Conservation (phyloP, 192 early-diverging fungal genomes). For the Umbelopsis ramanniana region DNA sequence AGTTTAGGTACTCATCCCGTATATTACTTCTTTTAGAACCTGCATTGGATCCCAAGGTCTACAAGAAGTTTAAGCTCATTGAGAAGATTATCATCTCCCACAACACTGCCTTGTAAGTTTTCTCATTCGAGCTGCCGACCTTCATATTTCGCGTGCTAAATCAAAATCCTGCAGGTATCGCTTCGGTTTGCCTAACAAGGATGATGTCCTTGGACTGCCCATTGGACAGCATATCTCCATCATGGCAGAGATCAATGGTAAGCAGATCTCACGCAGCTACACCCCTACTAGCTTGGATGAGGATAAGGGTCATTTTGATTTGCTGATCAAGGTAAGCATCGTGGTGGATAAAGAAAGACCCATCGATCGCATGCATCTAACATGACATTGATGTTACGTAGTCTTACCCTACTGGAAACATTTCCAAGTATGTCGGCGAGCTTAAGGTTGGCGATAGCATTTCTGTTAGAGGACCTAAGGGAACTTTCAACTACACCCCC, state of each 20-base stretch:
- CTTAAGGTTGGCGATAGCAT: conserved; percentile 77
- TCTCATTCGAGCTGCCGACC: neutral
- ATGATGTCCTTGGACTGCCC: conserved; percentile 81
- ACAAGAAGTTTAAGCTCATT: conserved; percentile 76
- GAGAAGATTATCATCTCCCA: conserved; percentile 78
- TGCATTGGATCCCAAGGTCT: conserved; percentile 71
- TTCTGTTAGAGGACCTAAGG: conserved; percentile 87
- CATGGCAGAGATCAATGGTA: conserved; percentile 82
- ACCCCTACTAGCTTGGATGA: conserved; percentile 88
- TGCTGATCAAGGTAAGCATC: conserved; percentile 81
- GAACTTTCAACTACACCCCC: conserved; percentile 83
- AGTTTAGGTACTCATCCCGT: neutral
- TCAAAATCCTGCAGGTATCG: conserved; percentile 64
- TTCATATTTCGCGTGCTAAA: neutral
- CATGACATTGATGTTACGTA: conserved; percentile 20
- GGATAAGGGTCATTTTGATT: conserved; percentile 86
- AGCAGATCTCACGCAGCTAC: conserved; percentile 85
- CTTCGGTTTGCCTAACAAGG: conserved; percentile 74
- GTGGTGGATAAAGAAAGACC: neutral
- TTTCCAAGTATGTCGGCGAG: conserved; percentile 74
- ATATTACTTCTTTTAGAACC: conserved; percentile 36
- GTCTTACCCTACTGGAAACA: conserved; percentile 81
- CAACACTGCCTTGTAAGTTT: conserved; percentile 85
- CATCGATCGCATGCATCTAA: neutral
- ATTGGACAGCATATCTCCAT: conserved; percentile 94